Evolutionary conservation across 1,284 basidiomycete species (phyloP), one percentile per base, ranked within the genome.

Genomic region (Megacollybia platyphylla): DNA sequence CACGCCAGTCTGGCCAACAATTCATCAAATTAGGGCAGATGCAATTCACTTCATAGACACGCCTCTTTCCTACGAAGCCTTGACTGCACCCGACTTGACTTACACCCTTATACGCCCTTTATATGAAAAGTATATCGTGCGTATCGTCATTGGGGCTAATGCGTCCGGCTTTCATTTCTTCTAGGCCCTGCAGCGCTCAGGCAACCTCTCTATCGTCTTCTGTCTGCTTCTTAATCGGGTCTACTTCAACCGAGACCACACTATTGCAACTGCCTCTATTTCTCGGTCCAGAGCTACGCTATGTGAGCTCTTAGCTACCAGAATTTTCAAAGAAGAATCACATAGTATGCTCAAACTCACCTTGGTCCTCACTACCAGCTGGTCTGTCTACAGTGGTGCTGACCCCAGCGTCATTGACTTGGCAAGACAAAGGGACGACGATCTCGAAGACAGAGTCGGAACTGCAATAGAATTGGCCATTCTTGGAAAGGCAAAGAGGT

Each of bases 381-480:
- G 91, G 89, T 74, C 76, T 0, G 77, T 93, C 5, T 93, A 88
- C 57, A 75, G 79, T 38, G 89, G 88, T 18, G 88, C 84, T n/a
- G 83, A 80, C 32, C 63, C 70, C 4, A 70, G 63, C 32, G 62
- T 85, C 3, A 54, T 90, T 30, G 61, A 70, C 13, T 69, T 73
- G 42, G 82, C 79, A 2, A 70, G 73, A 45, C 74, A 82, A 46
- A 81, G 90, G 40, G 67, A 79, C 45, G 84, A 87, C 46, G 79
- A 85, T 51, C 57, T 86, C 26, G 78, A 89, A 45, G 82, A 87
- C 35, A 65, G 81, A 41, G 79, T 88, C 2, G 90, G 90, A 1
- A 93, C 89, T 52, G 89, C 88, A 1, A 82, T 93, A 39, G 90
- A 94, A 61, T 76, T 94, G 71, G 90, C 90, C 1, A 91, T 94